A percentile compares a stretch with the other conserved stretches of the same genome.
These are phyloP conservation scores for Articulospora tetracladia DNA, from an alignment of 495 filamentous ascomycete species.

Conservation along the genomic window DNA sequence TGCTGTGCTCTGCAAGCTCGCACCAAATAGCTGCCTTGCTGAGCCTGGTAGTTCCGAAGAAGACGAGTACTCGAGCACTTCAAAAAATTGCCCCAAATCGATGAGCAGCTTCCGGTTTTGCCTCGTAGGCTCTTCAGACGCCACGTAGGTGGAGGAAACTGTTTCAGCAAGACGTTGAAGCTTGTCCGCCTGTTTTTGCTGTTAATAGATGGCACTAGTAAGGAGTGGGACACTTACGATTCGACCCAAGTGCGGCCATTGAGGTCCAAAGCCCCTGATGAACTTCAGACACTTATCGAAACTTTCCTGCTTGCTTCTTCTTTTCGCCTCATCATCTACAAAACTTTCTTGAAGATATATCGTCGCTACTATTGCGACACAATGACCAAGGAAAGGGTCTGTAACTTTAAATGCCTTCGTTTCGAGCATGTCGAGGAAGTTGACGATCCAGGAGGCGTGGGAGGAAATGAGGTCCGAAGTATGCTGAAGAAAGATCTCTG, in stretches of 20 bases:
- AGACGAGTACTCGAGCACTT: conserved; percentile 46
- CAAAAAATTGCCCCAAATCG: conserved; percentile 46
- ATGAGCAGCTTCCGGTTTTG: conserved; percentile 44
- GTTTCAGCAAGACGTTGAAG: conserved; percentile 40
- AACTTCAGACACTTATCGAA: conserved; percentile 45
- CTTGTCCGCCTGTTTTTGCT: conserved; percentile 33
- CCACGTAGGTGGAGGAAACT: conserved; percentile 41
- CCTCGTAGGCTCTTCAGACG: conserved; percentile 29
- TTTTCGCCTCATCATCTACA: conserved; percentile 33
- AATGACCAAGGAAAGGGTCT: conserved; percentile 45
- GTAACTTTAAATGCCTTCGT: conserved; percentile 39
- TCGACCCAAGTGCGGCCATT: conserved; percentile 45
- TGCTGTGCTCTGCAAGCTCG: conserved; percentile 32
- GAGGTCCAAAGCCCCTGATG: conserved; percentile 35
- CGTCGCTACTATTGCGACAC: conserved; percentile 44
- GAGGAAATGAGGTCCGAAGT: conserved; percentile 43
- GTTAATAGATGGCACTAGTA: background rate
- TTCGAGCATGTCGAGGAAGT: conserved; percentile 45
- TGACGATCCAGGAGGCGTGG: conserved; percentile 45
- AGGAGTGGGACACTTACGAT: conserved; percentile 29
- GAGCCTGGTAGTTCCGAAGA: conserved; percentile 37
- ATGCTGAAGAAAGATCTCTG: conserved; percentile 47
- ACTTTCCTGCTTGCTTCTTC: conserved; percentile 39
- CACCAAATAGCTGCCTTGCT: conserved; percentile 38
- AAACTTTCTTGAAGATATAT: conserved; percentile 48